Evolutionary conservation across 495 filamentous ascomycete species (phyloP), one percentile per base, ranked within the genome.

Genomic region (Lichenothelia convexa): DNA sequence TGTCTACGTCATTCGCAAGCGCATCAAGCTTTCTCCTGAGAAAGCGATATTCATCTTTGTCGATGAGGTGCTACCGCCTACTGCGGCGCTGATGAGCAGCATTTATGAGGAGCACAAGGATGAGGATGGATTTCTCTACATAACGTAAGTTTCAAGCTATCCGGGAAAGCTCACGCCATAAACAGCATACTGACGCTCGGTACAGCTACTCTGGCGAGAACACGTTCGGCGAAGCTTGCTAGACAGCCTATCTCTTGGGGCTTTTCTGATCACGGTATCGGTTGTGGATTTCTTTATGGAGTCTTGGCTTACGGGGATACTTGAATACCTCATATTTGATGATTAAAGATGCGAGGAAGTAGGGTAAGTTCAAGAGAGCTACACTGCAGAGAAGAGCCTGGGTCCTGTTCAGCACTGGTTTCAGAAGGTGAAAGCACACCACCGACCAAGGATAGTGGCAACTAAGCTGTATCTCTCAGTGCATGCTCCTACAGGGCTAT

Each of bases 41-140:
- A 99, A 99, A 70, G 89, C 89, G 46, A 99, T 99, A 68, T 99
- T 99, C 71, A 99, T 99, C 71, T 99, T 95, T 64, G 89, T 99
- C 45, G 89, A 95, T 54, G 89, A 94, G 68, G 87, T 95, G 23
- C 72, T 99, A 19, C 89, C 89, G 23, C 89, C 89, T 0, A 95
- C 89, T 2, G 89, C 89, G 31, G 89, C 89, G 32, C 74, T 99
- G 30, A 99, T 99, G 89, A 93, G 82, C 70, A 84, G 77, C 56
- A 99, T 99, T 61, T 99, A 95, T 57, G 89, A 99, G 59, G 89
- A 97, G 60, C 87, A 94, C 73, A 93, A 94, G 49, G 61, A 70
- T 37, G 66, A 70, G 50, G 66, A 70, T 38, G 66, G 66, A 16
- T 70, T 70, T 44, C 55, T 70, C n/a, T 69, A 69, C 65, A 82